Evolutionary conservation across 2,329 filamentous ascomycete genomes (phyloP), one percentile per base, ranked within the genome.

Genomic region (Incumbomyces delicatus): DNA sequence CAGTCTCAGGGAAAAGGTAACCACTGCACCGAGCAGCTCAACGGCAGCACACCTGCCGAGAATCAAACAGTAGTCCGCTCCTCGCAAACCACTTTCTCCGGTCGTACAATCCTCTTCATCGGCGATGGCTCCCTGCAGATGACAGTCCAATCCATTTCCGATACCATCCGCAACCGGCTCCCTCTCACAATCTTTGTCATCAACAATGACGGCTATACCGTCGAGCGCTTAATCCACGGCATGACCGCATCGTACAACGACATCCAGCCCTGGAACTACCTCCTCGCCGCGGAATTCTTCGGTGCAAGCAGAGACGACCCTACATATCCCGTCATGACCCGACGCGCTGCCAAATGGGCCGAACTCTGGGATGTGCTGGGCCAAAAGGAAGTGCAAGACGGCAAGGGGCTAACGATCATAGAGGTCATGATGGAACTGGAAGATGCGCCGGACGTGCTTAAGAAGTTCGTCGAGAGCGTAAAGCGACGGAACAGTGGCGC

Each of bases 71-170:
- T 27, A 8, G 17, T n/a, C 3, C 38, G 36, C 13, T 47, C 36
- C 30, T 47, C 44, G 17, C 44, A 47, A 41, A 65, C 16, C n/a
- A 45, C 42, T n/a, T 45, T 45, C 42, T 30, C 18, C 20, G 81
- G 8, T 62, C 81, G 1, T 45, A 75, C 77, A 0, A 68, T 81
- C 6, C 63, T 82, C 0, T 68, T 69, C 79, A 50, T 79, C 30
- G 79, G 78, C 4, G 79, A 82, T 44, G 80, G 80, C 2, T 80
- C 77, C 51, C 72, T 84, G 49, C 75, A 82, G 52, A 75, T 84
- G 64, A 84, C 80, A 0, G 78, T 73, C 0, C 81, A 85, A 58
- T 80, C 83, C 52, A 64, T 85, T 2, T 74, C 75, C 10, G 81
- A 77, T 1, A 82, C 83, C 55, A 76, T 84, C 53, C 66, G 66